Percentiles rank a stretch among this genome's conserved stretches.
These are phyloP conservation scores for Ogataea populi-albae DNA, from an alignment of 805 yeast genomes.

Conservation along the genomic window DNA sequence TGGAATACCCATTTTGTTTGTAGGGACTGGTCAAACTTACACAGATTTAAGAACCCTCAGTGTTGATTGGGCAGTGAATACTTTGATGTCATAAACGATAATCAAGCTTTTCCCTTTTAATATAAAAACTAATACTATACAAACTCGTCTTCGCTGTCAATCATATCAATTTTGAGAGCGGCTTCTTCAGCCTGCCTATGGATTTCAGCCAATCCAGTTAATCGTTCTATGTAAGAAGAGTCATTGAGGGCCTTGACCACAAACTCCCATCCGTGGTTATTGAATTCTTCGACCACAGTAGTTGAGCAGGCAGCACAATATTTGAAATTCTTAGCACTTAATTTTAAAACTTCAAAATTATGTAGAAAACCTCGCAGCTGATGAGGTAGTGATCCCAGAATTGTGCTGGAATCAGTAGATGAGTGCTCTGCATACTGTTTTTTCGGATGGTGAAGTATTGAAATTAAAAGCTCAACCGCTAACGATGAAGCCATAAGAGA, in stretches of 20 bases:
- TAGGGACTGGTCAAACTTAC: conserved; percentile 96
- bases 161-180: conserved; percentile 37
- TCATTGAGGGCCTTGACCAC: conserved; percentile 68
- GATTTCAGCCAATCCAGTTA: conserved; percentile 75
- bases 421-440: conserved; percentile 41
- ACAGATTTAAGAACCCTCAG: conserved; percentile 89
- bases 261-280: conserved; percentile 72
- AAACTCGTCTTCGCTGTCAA: conserved; percentile 37
- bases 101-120: background rate
- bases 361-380: conserved; percentile 86
- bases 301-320: conserved; percentile 86
- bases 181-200: conserved; percentile 68
- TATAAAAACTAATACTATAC: conserved; percentile 4
- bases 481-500: conserved; percentile 83
- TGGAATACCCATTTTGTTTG: conserved; percentile 89
- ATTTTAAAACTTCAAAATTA: conserved; percentile 58
- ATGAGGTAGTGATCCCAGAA: conserved; percentile 78
- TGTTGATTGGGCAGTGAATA: conserved; percentile 88
- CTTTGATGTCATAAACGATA: conserved; percentile 57
- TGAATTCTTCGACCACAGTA: conserved; percentile 51
- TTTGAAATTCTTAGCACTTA: conserved; percentile 68
- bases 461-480: conserved; percentile 80
- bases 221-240: conserved; percentile 62
- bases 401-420: conserved; percentile 28
- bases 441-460: conserved; percentile 65